phyloP scores from a whole-genome alignment of 768 basidiomycete genomes.

The Kwoniella dejecticola region DNA sequence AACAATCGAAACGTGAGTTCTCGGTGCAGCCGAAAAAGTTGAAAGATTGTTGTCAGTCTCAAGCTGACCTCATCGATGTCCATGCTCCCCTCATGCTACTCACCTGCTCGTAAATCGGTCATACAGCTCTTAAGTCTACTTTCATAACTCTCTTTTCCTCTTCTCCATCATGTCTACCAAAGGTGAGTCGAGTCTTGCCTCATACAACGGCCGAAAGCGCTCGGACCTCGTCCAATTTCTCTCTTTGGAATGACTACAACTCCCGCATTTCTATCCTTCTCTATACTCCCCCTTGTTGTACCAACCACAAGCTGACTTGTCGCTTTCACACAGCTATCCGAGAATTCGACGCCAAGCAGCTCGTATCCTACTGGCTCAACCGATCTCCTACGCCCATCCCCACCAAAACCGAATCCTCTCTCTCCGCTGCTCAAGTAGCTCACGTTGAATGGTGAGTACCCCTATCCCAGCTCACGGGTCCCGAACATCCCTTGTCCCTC shows the following conservation, averaged over 20 bases:
- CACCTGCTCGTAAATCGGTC: too few species aligned
- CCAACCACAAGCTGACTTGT: neutral
- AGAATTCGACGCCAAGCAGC: conserved; percentile 98
- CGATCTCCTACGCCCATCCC: conserved; percentile 72
- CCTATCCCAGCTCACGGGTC: too few species aligned
- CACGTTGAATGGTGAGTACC: conserved; percentile 55
- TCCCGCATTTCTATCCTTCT: too few species aligned
- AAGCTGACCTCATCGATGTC: neutral
- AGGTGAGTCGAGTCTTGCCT: conserved; percentile 36
- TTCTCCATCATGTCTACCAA: conserved; percentile 53
- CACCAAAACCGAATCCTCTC: conserved; percentile 61
- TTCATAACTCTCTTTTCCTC: neutral
- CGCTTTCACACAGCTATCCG: conserved; percentile 67
- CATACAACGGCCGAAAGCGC: conserved; percentile 17
- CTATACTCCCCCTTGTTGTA: neutral
- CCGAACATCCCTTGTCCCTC: too few species aligned
- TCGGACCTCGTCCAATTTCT: neutral
- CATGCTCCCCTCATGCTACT: too few species aligned
- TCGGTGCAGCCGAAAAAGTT: conserved; percentile 15
- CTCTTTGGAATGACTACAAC: too few species aligned
- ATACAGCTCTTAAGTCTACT: conserved; percentile 11
- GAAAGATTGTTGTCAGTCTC: conserved; percentile 1
- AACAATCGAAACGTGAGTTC: conserved; percentile 8
- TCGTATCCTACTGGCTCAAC: conserved; percentile 95
- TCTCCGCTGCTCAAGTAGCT: conserved; percentile 69